phyloP scores from a whole-genome alignment of 1,139 yeast species.

The Chernovozyma sophiae-reginae region DNA sequence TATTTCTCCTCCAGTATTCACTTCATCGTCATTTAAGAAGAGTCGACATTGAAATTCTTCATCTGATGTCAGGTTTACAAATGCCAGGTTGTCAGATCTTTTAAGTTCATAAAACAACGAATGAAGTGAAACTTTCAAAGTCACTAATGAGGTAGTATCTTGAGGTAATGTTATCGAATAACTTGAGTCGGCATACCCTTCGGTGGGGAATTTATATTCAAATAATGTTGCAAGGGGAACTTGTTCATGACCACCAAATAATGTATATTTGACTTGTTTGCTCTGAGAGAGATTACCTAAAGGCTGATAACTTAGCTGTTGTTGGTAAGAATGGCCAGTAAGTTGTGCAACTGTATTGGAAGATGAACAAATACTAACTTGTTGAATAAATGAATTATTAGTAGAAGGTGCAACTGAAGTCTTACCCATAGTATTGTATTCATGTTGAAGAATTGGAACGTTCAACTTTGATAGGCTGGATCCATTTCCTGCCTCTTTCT shows the following conservation, averaged over 20 bases:
- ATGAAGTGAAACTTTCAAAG: slow-evolving; percentile 43
- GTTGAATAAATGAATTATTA: slow-evolving; percentile 33
- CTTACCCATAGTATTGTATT: slow-evolving; percentile 26
- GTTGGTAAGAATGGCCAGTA: slow-evolving; percentile 20
- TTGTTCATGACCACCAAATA: slow-evolving; percentile 32
- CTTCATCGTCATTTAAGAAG: slow-evolving; percentile 48
- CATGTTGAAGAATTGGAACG: slow-evolving; percentile 11
- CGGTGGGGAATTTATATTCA: slow-evolving; percentile 44
- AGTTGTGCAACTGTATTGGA: slow-evolving; percentile 22
- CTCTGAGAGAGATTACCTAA: slow-evolving; percentile 14
- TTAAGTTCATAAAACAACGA: slow-evolving; percentile 34
- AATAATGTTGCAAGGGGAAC: slow-evolving; percentile 29
- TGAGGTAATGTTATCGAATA: slow-evolving; percentile 43
- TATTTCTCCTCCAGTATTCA: slow-evolving; percentile 35
- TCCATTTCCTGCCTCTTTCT: slow-evolving; percentile 6
- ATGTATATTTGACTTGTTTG: slow-evolving; percentile 25
- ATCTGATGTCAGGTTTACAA: slow-evolving; percentile 21
- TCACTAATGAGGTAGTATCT: slow-evolving; percentile 40
- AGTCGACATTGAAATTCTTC: slow-evolving; percentile 45
- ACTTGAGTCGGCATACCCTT: slow-evolving; percentile 40
- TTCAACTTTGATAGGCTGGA: slow-evolving; percentile 8
- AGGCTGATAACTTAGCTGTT: slow-evolving; percentile 14
- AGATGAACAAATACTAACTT: slow-evolving; percentile 35
- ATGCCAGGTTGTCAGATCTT: slow-evolving; percentile 31
- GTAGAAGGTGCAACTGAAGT: slow-evolving; percentile 20